phyloP scores from a whole-genome alignment of 2,329 filamentous ascomycete genomes.

The Lasiodiplodia theobromae region DNA sequence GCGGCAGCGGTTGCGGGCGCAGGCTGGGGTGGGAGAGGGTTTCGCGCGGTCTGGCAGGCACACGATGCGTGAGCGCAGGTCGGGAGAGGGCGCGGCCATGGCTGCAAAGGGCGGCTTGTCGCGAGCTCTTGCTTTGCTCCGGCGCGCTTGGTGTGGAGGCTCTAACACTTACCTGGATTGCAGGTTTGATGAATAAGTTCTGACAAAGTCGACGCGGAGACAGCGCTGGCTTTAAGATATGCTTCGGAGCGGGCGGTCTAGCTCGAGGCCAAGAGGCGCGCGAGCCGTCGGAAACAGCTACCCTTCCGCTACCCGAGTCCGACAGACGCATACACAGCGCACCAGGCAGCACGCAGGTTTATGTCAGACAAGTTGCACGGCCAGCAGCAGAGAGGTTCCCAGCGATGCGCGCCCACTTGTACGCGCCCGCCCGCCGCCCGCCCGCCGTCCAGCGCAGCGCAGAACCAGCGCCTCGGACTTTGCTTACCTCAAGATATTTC shows the following conservation, averaged over 20 bases:
- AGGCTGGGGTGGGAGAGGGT: not conserved
- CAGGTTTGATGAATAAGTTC: conserved; percentile 21
- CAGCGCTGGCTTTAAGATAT: conserved; percentile 24
- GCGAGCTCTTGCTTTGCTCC: not conserved
- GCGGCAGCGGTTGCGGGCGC: not conserved
- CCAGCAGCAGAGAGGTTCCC: not conserved
- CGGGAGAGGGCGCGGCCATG: conserved; percentile 3
- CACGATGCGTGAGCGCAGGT: conserved; percentile 5
- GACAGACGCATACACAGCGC: not conserved
- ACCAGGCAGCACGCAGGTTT: not conserved
- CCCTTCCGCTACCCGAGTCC: conserved; percentile 18
- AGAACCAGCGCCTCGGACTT: conserved; percentile 16
- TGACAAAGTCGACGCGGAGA: conserved; percentile 19
- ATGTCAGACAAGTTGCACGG: conserved; percentile 14
- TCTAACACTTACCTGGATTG: conserved; percentile 27
- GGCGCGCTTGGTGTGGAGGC: conserved; percentile 18
- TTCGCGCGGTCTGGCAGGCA: not conserved
- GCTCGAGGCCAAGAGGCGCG: conserved; percentile 11
- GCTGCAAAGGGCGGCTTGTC: not conserved
- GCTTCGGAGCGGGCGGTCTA: conserved; percentile 7
- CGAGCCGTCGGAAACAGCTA: conserved; percentile 6
- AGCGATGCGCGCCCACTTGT: not conserved
- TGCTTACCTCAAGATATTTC: conserved; percentile 23
- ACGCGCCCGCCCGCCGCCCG: not conserved
- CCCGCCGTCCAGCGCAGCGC: not conserved